phyloP scores from a whole-genome alignment of 495 filamentous ascomycete species.

The Trichoderma asperelloides region DNA sequence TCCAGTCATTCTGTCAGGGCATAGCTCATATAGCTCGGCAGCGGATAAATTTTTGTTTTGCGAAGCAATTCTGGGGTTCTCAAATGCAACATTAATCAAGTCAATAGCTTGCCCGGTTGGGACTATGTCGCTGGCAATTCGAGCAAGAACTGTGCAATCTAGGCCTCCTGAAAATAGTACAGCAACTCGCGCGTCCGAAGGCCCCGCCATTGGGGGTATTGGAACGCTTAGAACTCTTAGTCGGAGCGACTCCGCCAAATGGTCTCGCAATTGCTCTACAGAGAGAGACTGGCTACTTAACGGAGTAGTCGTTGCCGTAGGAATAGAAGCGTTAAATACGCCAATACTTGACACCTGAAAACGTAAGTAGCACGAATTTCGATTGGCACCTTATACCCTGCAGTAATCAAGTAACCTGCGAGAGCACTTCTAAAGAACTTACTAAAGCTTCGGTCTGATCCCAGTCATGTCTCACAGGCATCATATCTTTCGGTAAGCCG shows the following conservation, averaged over 20 bases:
- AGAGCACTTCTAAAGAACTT: constrained; percentile 14
- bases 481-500: constrained; percentile 22
- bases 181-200: constrained; percentile 49
- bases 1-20: constrained; percentile 85
- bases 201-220: constrained; percentile 32
- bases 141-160: constrained; percentile 83
- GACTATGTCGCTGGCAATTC: constrained; percentile 71
- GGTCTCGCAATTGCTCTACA: constrained; percentile 46
- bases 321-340: constrained; percentile 49
- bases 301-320: constrained; percentile 16
- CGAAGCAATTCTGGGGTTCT: constrained; percentile 70
- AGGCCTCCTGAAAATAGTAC: constrained; percentile 92
- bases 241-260: constrained; percentile 54
- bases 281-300: constrained; percentile 42
- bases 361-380: constrained; percentile 22
- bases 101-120: constrained; percentile 63
- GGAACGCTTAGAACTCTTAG: constrained; percentile 63
- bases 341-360: constrained; percentile 52
- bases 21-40: constrained; percentile 55
- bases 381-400: neutral
- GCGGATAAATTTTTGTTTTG: constrained; percentile 18
- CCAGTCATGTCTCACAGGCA: constrained; percentile 8
- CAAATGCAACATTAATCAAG: constrained; percentile 91
- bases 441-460: constrained; percentile 1
- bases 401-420: constrained; percentile 12